Conservation (phyloP, 139 green algal genomes). For the Nannochloris sp. region DNA sequence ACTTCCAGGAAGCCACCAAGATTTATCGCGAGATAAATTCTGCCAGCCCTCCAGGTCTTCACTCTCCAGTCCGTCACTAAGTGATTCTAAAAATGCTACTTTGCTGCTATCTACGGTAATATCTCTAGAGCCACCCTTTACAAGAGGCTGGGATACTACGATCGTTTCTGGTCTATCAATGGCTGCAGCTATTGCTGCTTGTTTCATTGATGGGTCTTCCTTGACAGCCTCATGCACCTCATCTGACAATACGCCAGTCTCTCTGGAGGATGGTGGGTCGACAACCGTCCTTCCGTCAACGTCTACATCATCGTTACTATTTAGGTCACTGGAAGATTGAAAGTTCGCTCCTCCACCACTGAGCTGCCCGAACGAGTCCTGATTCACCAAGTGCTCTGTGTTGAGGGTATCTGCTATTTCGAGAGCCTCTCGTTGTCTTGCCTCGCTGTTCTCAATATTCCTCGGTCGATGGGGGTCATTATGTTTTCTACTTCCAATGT, state of each 20-base stretch:
- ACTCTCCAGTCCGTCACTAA: constrained; percentile 1
- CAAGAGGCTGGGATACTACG: constrained; percentile 1
- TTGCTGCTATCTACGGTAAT: background rate
- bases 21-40: background rate
- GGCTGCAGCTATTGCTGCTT: background rate
- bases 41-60: constrained; percentile 6
- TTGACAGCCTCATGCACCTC: constrained; percentile 1
- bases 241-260: background rate
- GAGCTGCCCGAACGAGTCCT: background rate
- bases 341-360: background rate
- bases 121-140: background rate
- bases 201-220: background rate
- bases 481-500: background rate
- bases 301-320: too few species aligned
- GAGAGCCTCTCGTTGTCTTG: constrained; percentile 6
- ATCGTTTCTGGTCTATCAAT: background rate
- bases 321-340: background rate
- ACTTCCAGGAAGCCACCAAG: background rate
- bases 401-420: constrained; percentile 5
- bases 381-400: background rate
- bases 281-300: background rate
- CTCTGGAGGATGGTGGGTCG: background rate
- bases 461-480: background rate
- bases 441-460: constrained; percentile 8
- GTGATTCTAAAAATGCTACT: constrained; percentile 9